Conservation (phyloP, 108 stramenopile species). For the Seminavis robusta region DNA sequence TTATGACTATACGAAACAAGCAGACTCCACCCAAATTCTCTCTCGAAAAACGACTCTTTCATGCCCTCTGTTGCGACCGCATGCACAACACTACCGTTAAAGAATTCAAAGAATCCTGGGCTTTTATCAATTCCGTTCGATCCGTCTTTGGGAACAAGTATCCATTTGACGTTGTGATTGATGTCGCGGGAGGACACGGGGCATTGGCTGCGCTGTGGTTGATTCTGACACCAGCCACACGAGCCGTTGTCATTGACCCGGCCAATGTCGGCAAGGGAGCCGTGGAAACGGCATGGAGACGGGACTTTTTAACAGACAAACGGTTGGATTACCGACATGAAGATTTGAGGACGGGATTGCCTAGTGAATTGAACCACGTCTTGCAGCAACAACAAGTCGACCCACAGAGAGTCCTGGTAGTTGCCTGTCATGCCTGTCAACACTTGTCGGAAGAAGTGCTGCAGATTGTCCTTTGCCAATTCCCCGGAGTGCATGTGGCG, state of each 20-base stretch:
- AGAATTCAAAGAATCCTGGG: slow-evolving; percentile 73
- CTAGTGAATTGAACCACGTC: slow-evolving; percentile 36
- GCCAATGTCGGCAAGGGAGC: slow-evolving; percentile 46
- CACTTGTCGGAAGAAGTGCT: slow-evolving; percentile 72
- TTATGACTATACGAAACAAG: slow-evolving; percentile 21
- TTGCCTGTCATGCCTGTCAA: slow-evolving; percentile 84
- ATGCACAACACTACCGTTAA: slow-evolving; percentile 59
- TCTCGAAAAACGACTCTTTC: slow-evolving; percentile 63
- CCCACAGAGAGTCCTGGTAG: slow-evolving; percentile 47
- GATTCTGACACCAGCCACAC: slow-evolving; percentile 34
- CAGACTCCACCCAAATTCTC: slow-evolving; percentile 2
- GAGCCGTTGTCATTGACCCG: slow-evolving; percentile 63
- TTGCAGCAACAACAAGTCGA: slow-evolving; percentile 17
- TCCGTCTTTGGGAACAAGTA: slow-evolving; percentile 21
- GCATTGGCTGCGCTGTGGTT: slow-evolving; percentile 74
- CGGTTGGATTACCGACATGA: slow-evolving; percentile 61
- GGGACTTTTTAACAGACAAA: no score
- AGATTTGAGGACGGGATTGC: slow-evolving; percentile 66
- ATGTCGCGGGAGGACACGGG: slow-evolving; percentile 81
- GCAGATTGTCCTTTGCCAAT: slow-evolving; percentile 47
- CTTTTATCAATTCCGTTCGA: slow-evolving; percentile 63
- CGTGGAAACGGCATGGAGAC: slow-evolving; percentile 47
- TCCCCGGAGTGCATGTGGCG: slow-evolving; percentile 51
- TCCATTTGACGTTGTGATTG: slow-evolving; percentile 48
- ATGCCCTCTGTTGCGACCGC: slow-evolving; percentile 49